phyloP scores from a whole-genome alignment of 2,329 filamentous ascomycete species.

The Monosporascus sp. region DNA sequence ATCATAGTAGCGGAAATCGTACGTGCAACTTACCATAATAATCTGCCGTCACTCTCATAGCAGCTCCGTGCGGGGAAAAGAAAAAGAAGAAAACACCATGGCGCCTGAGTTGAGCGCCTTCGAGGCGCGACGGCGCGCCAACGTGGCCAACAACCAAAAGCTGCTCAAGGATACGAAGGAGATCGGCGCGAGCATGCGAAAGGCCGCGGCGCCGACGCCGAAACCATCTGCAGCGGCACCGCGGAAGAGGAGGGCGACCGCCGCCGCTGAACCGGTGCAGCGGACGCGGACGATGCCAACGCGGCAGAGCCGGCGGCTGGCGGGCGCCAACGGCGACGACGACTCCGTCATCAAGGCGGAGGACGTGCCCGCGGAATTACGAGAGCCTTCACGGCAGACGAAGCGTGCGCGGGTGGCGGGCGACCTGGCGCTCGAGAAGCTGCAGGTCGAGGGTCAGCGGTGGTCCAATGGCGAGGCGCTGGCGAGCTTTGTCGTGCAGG shows the following conservation, averaged over 20 bases:
- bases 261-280: slow-evolving; percentile 38
- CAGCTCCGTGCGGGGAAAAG: background rate
- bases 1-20: too few relatives aligned
- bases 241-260: slow-evolving; percentile 26
- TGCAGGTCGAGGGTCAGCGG: slow-evolving; percentile 73
- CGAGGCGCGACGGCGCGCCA: slow-evolving; percentile 77
- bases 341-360: slow-evolving; percentile 43
- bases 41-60: background rate
- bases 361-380: slow-evolving; percentile 29
- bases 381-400: slow-evolving; percentile 39
- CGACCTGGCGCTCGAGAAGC: slow-evolving; percentile 67
- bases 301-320: slow-evolving; percentile 53
- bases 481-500: slow-evolving; percentile 50
- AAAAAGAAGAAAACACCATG: slow-evolving; percentile 32
- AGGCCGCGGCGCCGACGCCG: slow-evolving; percentile 45
- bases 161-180: slow-evolving; percentile 73
- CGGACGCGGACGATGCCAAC: slow-evolving; percentile 45
- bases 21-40: background rate
- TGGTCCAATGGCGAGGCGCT: slow-evolving; percentile 67
- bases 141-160: slow-evolving; percentile 76
- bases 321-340: slow-evolving; percentile 45
- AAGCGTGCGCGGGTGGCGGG: slow-evolving; percentile 53
- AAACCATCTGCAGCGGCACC: slow-evolving; percentile 37
- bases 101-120: slow-evolving; percentile 68
- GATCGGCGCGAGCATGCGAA: slow-evolving; percentile 64